These are phyloP conservation scores for Ceriops zippeliana DNA, from an alignment of 345 rosid genomes.

Conservation along the genomic window DNA sequence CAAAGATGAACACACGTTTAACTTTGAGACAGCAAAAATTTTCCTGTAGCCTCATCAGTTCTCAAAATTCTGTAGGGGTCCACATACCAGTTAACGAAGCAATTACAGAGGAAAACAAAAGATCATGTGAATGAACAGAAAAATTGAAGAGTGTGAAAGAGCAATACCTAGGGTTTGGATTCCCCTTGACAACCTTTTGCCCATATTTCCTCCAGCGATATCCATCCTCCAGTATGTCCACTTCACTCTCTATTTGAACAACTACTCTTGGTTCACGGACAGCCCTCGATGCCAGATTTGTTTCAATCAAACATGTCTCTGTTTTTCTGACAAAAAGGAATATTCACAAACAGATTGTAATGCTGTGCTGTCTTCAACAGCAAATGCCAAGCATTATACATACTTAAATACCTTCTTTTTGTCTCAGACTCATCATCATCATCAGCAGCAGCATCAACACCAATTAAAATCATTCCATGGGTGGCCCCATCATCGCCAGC, in stretches of 20 bases:
- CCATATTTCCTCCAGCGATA: conserved; percentile 78
- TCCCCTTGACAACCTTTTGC: conserved; percentile 72
- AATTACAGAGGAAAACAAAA: background rate
- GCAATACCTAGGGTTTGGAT: conserved; percentile 67
- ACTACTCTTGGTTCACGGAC: conserved; percentile 62
- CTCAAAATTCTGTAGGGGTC: too few relatives aligned
- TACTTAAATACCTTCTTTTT: conserved; percentile 67
- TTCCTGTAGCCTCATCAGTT: too few relatives aligned
- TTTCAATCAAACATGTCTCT: conserved; percentile 67
- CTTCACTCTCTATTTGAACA: conserved; percentile 64
- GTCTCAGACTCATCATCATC: conserved; percentile 84
- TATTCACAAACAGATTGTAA: background rate
- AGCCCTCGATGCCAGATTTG: conserved; percentile 67
- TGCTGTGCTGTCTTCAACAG: background rate
- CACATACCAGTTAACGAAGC: too few relatives aligned
- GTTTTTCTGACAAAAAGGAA: conserved; percentile 51
- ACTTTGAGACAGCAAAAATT: too few relatives aligned
- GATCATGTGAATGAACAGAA: background rate
- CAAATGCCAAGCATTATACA: conserved; percentile 4
- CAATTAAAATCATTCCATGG: conserved; percentile 59
- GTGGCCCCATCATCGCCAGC: conserved; percentile 47
- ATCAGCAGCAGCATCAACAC: conserved; percentile 55
- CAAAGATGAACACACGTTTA: too few relatives aligned
- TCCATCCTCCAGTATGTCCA: conserved; percentile 70
- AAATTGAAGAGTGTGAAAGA: conserved; percentile 1